These are phyloP conservation scores for Pythium oligandrum DNA, from an alignment of 352 stramenopile species.

Conservation along the genomic window DNA sequence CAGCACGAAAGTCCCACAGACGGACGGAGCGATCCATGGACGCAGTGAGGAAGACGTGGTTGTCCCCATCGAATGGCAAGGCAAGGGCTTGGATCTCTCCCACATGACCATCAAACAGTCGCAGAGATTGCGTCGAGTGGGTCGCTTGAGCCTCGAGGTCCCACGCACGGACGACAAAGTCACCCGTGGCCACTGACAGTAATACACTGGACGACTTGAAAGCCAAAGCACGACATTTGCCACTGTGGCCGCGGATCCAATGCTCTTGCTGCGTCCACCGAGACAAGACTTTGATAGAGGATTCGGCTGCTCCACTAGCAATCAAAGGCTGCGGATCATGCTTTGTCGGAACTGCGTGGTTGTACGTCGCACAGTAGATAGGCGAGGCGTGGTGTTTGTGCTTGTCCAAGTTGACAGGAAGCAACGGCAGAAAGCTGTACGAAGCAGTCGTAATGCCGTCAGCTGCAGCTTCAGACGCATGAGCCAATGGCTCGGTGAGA, in stretches of 20 bases:
- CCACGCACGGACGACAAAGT: constrained; percentile 49
- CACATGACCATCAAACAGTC: constrained; percentile 53
- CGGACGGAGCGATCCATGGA: constrained; percentile 57
- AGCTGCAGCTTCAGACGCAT: background rate
- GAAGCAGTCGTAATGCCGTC: constrained; percentile 3
- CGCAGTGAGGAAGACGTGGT: constrained; percentile 22
- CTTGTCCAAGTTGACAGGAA: constrained; percentile 45
- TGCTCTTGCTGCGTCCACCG: constrained; percentile 19
- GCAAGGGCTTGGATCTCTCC: constrained; percentile 57
- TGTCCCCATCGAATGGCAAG: no score
- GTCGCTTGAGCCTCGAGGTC: constrained; percentile 22
- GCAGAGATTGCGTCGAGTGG: constrained; percentile 7
- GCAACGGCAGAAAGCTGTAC: constrained; percentile 31
- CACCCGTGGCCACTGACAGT: constrained; percentile 34
- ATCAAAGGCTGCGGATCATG: constrained; percentile 19
- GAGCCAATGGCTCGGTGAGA: constrained; percentile 15
- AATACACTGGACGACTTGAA: constrained; percentile 33
- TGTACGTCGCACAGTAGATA: constrained; percentile 55
- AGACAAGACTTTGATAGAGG: constrained; percentile 53
- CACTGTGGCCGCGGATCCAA: constrained; percentile 29
- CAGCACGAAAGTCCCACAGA: constrained; percentile 61
- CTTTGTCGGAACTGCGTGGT: constrained; percentile 9
- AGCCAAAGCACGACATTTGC: constrained; percentile 45
- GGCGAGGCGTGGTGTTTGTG: constrained; percentile 57
- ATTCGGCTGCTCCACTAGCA: constrained; percentile 51